Evolutionary conservation across 805 yeast species (phyloP), one percentile per base, ranked within the genome.

Genomic region (Starmerella apicola): DNA sequence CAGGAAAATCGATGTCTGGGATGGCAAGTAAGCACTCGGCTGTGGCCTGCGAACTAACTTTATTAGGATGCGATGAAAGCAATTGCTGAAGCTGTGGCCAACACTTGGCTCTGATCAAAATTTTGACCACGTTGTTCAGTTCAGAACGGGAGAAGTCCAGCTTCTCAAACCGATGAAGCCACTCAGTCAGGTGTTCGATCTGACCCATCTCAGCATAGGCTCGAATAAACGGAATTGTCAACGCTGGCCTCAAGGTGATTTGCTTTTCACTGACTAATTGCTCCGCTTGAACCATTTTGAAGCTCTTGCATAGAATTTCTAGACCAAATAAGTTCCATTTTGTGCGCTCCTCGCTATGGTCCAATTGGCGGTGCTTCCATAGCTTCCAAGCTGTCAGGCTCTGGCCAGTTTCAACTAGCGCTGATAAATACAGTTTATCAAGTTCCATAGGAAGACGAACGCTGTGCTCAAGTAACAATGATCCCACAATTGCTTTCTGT

Each of bases 31-130:
- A 19, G 28, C 42, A 38, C 8, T 31, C 37, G 2, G 39, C 39
- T 1, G 38, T 16, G 5, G 38, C 23, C 12, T 40, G 25, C 2
- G 43, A 12, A 19, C 33, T 22, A 5, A 46, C 41, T 10, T 15
- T 12, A 6, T 24, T 13, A 3, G 23, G 20, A 2, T 9, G 15
- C 4, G 15, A 15, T 9, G 33, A 38, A 43, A 46, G 37, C 4
- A 4, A 19, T 15, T 6, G 15, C 13, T 38, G 42, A 3, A 32
- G 48, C 10, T 41, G 31, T 6, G 23, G 13, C 47, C 47, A 46
- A 34, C 37, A 16, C 13, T 18, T 16, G 1, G 39, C 40, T 2
- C 16, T 3, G 3, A 38, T 21, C n/a, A 45, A 26, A 1, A 3
- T 3, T 3, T 17, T 8, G 10, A 44, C 30, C 3, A 30, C 41